These are phyloP conservation scores for Mycena vitilis DNA, from an alignment of 768 basidiomycete species.

Conservation along the genomic window DNA sequence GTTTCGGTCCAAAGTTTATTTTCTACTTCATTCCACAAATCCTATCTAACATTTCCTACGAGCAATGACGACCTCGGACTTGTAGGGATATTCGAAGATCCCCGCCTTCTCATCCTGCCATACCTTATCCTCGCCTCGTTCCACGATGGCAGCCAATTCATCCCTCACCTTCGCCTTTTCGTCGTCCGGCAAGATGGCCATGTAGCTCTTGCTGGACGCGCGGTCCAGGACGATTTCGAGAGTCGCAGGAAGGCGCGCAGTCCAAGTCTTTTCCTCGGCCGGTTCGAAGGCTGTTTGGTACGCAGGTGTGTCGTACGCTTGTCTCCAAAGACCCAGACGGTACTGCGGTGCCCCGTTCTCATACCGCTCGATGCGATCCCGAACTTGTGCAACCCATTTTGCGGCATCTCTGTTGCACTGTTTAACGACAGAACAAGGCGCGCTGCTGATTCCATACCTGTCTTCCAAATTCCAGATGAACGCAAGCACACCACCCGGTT, in stretches of 20 bases:
- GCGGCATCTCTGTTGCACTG: conserved; percentile 60
- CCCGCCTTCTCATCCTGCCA: conserved; percentile 85
- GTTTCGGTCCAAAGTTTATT: no score
- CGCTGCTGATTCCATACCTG: conserved; percentile 62
- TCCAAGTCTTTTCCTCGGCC: conserved; percentile 67
- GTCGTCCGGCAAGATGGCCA: conserved; percentile 70
- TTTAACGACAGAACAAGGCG: background rate
- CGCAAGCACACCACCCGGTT: conserved; percentile 75
- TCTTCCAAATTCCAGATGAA: conserved; percentile 96
- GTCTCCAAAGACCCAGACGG: conserved; percentile 81
- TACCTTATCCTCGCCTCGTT: conserved; percentile 68
- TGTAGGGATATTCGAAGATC: conserved; percentile 85
- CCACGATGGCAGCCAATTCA: conserved; percentile 66
- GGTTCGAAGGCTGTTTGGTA: conserved; percentile 72
- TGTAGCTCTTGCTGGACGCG: conserved; percentile 87
- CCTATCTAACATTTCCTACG: conserved; percentile 38
- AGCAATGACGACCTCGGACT: conserved; percentile 68
- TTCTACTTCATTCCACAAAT: no score
- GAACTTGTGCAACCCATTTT: conserved; percentile 79
- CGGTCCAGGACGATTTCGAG: conserved; percentile 71
- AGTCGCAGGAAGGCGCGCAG: conserved; percentile 63
- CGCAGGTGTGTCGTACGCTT: conserved; percentile 69
- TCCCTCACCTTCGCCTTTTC: conserved; percentile 64
- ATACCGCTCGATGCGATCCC: conserved; percentile 74
- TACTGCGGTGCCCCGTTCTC: conserved; percentile 87